phyloP scores from a whole-genome alignment of 495 filamentous ascomycete species.

The Hypoxylon lenormandii region DNA sequence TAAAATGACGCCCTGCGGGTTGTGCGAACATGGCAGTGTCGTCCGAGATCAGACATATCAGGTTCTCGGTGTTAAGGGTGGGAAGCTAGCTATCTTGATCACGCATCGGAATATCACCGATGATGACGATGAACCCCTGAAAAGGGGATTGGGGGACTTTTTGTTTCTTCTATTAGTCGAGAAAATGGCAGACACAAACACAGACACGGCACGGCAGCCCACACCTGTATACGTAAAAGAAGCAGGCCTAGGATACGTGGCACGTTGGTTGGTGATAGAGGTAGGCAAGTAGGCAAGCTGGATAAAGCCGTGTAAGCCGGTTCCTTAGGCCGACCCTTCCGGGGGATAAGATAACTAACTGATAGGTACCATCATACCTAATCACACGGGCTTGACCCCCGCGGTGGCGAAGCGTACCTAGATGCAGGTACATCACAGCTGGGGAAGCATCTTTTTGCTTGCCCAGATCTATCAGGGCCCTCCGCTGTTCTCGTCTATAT shows the following conservation, averaged over 20 bases:
- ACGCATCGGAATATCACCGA: slow-evolving; percentile 17
- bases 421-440: slow-evolving; percentile 1
- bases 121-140: slow-evolving; percentile 3
- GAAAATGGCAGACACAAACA: too few relatives aligned
- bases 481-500: too few relatives aligned
- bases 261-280: slow-evolving; percentile 3
- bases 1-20: slow-evolving; percentile 30
- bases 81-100: slow-evolving; percentile 12
- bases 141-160: slow-evolving; percentile 13
- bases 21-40: slow-evolving; percentile 20
- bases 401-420: background rate
- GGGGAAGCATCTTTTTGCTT: background rate
- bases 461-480: background rate
- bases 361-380: slow-evolving; percentile 12
- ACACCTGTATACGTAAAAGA: slow-evolving; percentile 1
- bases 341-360: background rate
- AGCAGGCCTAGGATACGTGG: slow-evolving; percentile 5
- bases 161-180: too few relatives aligned
- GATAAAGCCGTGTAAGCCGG: slow-evolving; percentile 27
- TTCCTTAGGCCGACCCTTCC: slow-evolving; percentile 25
- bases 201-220: background rate
- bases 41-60: slow-evolving; percentile 22
- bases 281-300: slow-evolving; percentile 11
- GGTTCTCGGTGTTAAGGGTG: slow-evolving; percentile 26
- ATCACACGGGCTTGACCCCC: too few relatives aligned